Conservation (phyloP, 2,329 filamentous ascomycete genomes). For the Trichoderma sp. region DNA sequence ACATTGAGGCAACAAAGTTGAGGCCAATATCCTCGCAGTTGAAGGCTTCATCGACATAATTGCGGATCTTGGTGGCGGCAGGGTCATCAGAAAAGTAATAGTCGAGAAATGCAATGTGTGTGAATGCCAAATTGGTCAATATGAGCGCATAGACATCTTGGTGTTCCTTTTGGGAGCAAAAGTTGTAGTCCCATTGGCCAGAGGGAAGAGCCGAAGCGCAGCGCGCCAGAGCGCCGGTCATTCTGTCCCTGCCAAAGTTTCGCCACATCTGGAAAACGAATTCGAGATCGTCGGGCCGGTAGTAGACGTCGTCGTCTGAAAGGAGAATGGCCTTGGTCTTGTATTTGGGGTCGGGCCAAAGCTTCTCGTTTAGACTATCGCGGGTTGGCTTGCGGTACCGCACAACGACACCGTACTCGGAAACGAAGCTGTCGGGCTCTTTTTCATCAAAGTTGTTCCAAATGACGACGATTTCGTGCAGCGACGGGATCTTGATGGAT, state of each 20-base stretch:
- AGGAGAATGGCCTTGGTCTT: conserved; percentile 40
- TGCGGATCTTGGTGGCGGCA: conserved; percentile 32
- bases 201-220: conserved; percentile 30
- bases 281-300: conserved; percentile 37
- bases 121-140: conserved; percentile 38
- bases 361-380: conserved; percentile 39
- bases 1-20: conserved; percentile 36
- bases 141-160: conserved; percentile 36
- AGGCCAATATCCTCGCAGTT: conserved; percentile 44
- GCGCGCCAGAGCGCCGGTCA: conserved; percentile 37
- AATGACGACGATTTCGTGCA: conserved; percentile 38
- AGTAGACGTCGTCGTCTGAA: conserved; percentile 41
- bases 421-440: conserved; percentile 31
- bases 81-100: conserved; percentile 37
- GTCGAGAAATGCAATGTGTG: conserved; percentile 38
- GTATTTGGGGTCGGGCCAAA: conserved; percentile 37
- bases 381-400: conserved; percentile 33
- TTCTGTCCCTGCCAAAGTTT: conserved; percentile 35
- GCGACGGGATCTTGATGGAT: conserved; percentile 33
- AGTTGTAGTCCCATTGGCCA: conserved; percentile 33
- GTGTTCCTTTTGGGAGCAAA: conserved; percentile 30
- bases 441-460: conserved; percentile 37
- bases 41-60: conserved; percentile 38
- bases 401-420: conserved; percentile 32
- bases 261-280: conserved; percentile 43